Evolutionary conservation across 2,329 filamentous ascomycete genomes (phyloP).

Genomic region (Trichoderma sp.): DNA sequence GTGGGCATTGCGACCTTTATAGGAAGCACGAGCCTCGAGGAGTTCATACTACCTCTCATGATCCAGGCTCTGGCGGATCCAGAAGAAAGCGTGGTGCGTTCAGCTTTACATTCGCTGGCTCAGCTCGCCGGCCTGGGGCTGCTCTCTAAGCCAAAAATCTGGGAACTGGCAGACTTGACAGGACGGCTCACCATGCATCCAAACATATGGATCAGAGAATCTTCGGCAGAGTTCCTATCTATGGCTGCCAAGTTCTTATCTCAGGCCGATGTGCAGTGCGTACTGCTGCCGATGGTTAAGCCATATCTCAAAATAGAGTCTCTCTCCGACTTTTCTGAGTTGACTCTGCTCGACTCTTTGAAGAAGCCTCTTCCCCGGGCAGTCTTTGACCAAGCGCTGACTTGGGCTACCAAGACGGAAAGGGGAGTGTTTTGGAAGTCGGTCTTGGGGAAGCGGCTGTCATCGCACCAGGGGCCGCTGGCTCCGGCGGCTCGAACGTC

Average conservation of each 20-base stretch:
- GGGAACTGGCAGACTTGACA: conserved; percentile 83
- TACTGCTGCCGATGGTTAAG: conserved; percentile 74
- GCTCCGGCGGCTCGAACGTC: conserved; percentile 54
- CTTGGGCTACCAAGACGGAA: conserved; percentile 81
- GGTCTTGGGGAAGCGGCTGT: conserved; percentile 61
- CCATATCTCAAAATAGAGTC: conserved; percentile 78
- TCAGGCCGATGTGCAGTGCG: conserved; percentile 76
- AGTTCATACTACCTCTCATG: conserved; percentile 95
- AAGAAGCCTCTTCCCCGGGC: conserved; percentile 77
- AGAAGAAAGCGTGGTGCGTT: conserved; percentile 92
- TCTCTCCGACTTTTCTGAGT: conserved; percentile 64
- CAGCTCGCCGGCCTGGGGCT: conserved; percentile 86
- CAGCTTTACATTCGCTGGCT: conserved; percentile 81
- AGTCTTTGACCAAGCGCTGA: conserved; percentile 80
- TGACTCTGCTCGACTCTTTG: conserved; percentile 73
- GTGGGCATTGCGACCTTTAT: conserved; percentile 90
- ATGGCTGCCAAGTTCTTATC: conserved; percentile 74
- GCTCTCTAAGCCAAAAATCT: conserved; percentile 78
- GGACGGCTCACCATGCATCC: conserved; percentile 88
- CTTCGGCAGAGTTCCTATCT: conserved; percentile 78
- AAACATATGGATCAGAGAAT: conserved; percentile 92
- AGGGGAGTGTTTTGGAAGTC: conserved; percentile 86
- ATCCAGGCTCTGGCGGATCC: conserved; percentile 89
- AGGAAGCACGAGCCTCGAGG: conserved; percentile 83
- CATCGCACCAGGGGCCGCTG: conserved; percentile 61